phyloP scores from a whole-genome alignment of 108 stramenopile species.

The Chaetoceros tenuissimus region DNA sequence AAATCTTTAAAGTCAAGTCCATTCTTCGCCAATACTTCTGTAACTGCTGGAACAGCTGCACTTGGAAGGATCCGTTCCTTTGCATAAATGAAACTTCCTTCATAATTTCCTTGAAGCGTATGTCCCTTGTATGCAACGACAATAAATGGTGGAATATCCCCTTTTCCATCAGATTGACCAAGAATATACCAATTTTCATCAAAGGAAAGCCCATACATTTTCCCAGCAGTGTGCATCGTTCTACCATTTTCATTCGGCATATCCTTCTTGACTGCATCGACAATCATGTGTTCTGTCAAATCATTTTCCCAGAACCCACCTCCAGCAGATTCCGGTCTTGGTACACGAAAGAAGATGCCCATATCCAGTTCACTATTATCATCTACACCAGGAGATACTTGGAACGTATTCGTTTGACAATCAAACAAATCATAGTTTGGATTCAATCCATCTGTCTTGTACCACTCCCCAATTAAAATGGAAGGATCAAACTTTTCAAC shows the following conservation, averaged over 20 bases:
- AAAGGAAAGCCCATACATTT: slow-evolving; percentile 91
- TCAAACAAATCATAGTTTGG: slow-evolving; percentile 93
- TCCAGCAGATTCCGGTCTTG: slow-evolving; percentile 59
- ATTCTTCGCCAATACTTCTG: slow-evolving; percentile 65
- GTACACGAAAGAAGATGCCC: slow-evolving; percentile 84
- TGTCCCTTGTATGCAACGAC: slow-evolving; percentile 92
- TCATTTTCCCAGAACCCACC: slow-evolving; percentile 88
- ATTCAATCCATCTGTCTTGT: slow-evolving; percentile 89
- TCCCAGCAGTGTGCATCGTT: slow-evolving; percentile 83
- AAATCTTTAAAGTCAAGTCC: slow-evolving; percentile 70
- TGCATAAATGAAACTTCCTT: slow-evolving; percentile 90
- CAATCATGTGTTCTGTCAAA: slow-evolving; percentile 80
- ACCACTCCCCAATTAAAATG: slow-evolving; percentile 82
- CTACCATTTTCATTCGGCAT: background rate
- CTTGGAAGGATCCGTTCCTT: slow-evolving; percentile 67
- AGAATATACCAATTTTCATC: slow-evolving; percentile 91
- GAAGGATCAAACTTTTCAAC: slow-evolving; percentile 68
- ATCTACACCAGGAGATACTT: slow-evolving; percentile 17
- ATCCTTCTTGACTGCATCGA: slow-evolving; percentile 35
- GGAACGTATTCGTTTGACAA: slow-evolving; percentile 88
- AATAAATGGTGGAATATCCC: slow-evolving; percentile 62
- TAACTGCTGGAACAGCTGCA: slow-evolving; percentile 67
- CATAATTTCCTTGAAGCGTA: slow-evolving; percentile 93
- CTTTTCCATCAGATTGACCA: slow-evolving; percentile 68
- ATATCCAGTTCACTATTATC: slow-evolving; percentile 51